Conservation (phyloP, 306 rosid species). For the Oemleria cerasiformis region DNA sequence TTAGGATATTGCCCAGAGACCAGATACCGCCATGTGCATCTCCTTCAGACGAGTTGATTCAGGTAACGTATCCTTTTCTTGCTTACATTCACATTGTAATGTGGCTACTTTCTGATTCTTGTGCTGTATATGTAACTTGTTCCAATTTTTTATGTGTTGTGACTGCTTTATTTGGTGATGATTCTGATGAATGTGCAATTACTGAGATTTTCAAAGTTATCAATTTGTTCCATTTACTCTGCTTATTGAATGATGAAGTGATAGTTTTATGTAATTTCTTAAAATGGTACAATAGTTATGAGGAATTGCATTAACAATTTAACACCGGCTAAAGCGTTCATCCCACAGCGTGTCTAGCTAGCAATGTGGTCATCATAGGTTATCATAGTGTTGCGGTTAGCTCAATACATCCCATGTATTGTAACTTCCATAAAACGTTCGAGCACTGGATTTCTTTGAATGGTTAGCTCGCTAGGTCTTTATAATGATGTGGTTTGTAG, state of each 20-base stretch:
- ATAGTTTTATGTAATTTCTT: not conserved
- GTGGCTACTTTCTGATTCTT: not conserved
- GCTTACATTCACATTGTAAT: not conserved
- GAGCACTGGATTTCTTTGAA: not conserved
- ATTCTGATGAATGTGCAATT: not conserved
- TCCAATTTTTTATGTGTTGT: not conserved
- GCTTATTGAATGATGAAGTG: not conserved
- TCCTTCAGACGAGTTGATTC: constrained; percentile 65
- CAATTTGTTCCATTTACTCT: not conserved
- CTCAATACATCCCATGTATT: not conserved
- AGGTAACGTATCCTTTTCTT: constrained; percentile 32
- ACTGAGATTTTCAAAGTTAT: not conserved
- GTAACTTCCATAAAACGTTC: not conserved
- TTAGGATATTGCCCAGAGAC: constrained; percentile 63
- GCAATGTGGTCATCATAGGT: not conserved
- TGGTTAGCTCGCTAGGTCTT: not conserved
- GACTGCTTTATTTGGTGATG: not conserved
- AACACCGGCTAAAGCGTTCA: not conserved
- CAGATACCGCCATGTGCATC: constrained; percentile 50
- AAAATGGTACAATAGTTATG: not conserved
- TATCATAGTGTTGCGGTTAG: not conserved
- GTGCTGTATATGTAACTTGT: not conserved
- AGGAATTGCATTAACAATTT: not conserved
- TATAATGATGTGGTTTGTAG: not conserved
- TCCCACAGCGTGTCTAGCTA: not conserved